Evolutionary conservation across 129 eudicot species (phyloP), one percentile per base, ranked within the genome.

Genomic region (Artemisia argyi): DNA sequence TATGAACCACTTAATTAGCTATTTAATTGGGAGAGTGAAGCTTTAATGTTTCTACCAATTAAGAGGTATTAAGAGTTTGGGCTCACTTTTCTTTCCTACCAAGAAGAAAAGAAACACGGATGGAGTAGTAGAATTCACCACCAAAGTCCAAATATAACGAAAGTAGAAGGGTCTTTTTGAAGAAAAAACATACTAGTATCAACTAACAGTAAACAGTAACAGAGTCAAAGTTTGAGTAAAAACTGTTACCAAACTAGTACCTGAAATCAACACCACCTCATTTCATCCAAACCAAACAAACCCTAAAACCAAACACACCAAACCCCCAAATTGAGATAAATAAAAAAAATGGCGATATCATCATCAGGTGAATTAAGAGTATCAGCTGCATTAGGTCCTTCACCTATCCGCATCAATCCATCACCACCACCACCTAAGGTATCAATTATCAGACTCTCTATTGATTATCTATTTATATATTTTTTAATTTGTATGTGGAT

Each of bases 351-450:
- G 97, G 89, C 96, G 79, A 82, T 91, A 61, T 72, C 46, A 39
- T 39, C 46, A 39, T 39, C 87, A 3, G 89, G 93, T 58, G 96
- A 88, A 81, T 79, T 86, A 12, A 82, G 96, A 60, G 87, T 91
- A 3, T 83, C 89, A 61, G 90, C 97, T n/a, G 78, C 96, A 24
- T 63, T 88, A 9, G 71, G 83, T 13, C 81, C 91, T 13, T 87
- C 76, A 65, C 77, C 76, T 9, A 58, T 70, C 48, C 77, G 71
- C 74, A 81, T 81, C 17, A 61, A 73, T 75, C 91, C 26, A 73
- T 24, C 74, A 64, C 73, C 19, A 30, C 69, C 78, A 20, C 88
- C 85, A 30, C 85, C 82, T 51, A 74, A 74, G 78, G 78, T 79
- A 44, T 61, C 35, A 39, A 39, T 39, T 39, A 39, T 35, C 35